Conservation (phyloP, 225 moss, liverwort and hornwort species). For the Neckera pumila region DNA sequence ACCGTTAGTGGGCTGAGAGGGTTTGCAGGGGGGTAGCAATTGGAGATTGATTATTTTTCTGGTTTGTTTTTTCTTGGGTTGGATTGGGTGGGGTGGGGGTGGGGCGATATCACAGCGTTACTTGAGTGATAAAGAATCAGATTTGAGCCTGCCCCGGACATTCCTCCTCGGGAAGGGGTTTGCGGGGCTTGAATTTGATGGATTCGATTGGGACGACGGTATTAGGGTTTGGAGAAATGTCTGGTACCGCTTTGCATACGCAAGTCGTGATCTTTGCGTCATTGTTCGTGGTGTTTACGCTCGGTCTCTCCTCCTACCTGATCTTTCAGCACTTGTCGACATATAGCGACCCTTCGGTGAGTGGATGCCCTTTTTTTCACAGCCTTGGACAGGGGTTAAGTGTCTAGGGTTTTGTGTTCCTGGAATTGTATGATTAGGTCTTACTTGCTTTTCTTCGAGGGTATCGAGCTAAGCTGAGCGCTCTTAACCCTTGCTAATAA, state of each 20-base stretch:
- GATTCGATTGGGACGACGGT: background rate
- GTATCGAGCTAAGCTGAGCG: too few species aligned
- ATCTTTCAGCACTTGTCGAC: constrained; percentile 78
- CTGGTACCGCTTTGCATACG: constrained; percentile 18
- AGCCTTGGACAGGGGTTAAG: background rate
- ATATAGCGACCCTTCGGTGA: constrained; percentile 62
- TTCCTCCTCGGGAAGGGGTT: background rate
- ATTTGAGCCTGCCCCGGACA: background rate
- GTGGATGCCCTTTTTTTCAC: background rate
- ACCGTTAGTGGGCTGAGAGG: background rate
- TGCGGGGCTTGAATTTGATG: background rate
- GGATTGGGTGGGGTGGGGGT: too few species aligned
- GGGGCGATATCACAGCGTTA: too few species aligned
- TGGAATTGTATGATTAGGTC: background rate
- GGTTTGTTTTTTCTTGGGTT: background rate
- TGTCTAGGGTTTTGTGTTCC: background rate
- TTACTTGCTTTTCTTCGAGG: background rate
- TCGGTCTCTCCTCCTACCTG: constrained; percentile 58
- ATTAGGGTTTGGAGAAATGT: background rate
- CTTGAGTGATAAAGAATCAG: background rate
- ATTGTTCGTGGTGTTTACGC: constrained; percentile 47
- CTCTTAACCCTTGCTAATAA: background rate
- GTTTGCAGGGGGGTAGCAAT: background rate
- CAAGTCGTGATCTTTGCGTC: constrained; percentile 58
- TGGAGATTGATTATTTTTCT: background rate